Base-by-base conservation (phyloP, 2,329 filamentous ascomycete species). In the Trichophyton rubrum region DNA sequence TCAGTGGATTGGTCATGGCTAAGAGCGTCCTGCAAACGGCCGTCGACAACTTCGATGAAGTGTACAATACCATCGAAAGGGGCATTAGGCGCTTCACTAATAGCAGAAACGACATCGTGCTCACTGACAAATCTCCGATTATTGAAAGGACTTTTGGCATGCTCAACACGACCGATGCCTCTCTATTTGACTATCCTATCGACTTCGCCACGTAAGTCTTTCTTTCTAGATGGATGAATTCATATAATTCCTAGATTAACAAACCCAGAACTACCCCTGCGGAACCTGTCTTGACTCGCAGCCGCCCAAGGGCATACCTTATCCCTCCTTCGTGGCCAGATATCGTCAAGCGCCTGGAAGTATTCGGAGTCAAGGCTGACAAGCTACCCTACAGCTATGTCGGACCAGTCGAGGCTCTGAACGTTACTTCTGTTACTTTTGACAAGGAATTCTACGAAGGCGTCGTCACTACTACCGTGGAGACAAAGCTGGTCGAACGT, bases 161-260 rank as follows among this genome's bases (percentile, higher is more conserved):
- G 59, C 11, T 56, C 45, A 60, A 60, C 15, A 22, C 15, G 11
- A 55, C 59, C 13, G 49, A 60, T 17, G 59, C 47, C 20, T 24
- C 27, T 7, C 13, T 56, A 20, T 11, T 60, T 22, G 9, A 60
- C 9, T 27, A 38, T 20, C 59, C 59, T 8, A 24, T 60, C 13
- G 49, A 60, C 13, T 60, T 60, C 30, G 49, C 49, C 15, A 56
- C 59, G 59, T 60, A 55, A 56, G 59, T 60, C n/a, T 11, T 24
- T 59, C 15, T 30, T n/a, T 9, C 1, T 13, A 9, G 1, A 38
- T 38, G 33, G 9, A 13, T 13, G 11, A 38, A 38, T 6, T 13
- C 9, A 3, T 38, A 38, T 9, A 38, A 13, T 38, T 38, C 3
- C 33, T 13, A 38, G 33, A 38, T 9, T 38, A 38, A 38, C 33